Evolutionary conservation across 768 basidiomycete genomes (phyloP), one percentile per base, ranked within the genome.

Genomic region (Cyclocybe aegerita): DNA sequence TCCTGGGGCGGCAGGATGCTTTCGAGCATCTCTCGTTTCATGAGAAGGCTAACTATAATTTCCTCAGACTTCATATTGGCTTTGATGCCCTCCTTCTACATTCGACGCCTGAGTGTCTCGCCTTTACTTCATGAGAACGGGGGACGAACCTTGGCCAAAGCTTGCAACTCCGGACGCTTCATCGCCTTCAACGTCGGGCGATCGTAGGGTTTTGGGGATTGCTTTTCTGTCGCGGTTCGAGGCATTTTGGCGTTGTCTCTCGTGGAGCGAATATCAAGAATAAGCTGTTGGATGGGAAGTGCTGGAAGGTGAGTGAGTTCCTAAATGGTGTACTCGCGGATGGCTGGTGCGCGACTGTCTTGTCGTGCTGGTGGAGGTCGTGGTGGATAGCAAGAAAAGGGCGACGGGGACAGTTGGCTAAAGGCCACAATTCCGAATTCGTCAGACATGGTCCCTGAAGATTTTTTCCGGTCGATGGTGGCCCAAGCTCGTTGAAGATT

Each of bases 101-200:
- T 32, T 4, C 23, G 15, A 23, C 29, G 11, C 7, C 4, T 42
- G 4, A 16, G 17, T 8, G 40, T 14, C 40, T 42, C n/a, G 16
- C 4, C 40, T 6, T 41, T 9, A 11, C 7, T 36, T 38, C 8
- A 41, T 15, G 46, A 23, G n/a, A 39, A 33, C 4, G 12, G 14
- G 38, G n/a, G 10, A 40, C 6, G 33, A 11, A 54, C 56, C 49
- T 57, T 54, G 29, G 56, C 56, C 43, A 54, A 33, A 10, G 23
- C 39, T 30, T 57, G 56, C 3, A 54, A 39, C 34, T 48, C 30
- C 31, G 35, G 31, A 37, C 53, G 48, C 7, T 43, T 37, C 14
- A 56, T 33, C 30, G n/a, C 36, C 39, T 36, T 31, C 34, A 52
- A 37, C 42, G 35, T 48, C 38, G 31, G 47, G 38, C 32, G 23